Conservation (phyloP, 1,139 yeast genomes). For the Taiozyma onychis region DNA sequence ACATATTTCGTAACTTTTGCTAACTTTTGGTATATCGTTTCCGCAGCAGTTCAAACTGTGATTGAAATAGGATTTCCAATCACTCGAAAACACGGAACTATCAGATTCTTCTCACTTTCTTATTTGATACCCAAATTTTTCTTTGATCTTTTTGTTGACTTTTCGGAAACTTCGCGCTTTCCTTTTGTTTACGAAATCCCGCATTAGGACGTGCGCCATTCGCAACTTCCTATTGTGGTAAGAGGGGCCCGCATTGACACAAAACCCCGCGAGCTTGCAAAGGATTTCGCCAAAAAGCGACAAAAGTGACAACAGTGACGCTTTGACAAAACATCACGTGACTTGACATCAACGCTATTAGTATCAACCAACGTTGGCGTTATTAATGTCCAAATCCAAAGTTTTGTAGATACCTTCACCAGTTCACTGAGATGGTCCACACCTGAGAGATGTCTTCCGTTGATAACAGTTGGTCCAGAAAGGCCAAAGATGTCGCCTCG, state of each 20-base stretch:
- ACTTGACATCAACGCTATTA: conserved; percentile 1
- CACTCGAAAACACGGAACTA: neutral
- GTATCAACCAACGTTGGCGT: neutral
- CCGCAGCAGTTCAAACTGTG: neutral
- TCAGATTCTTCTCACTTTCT: neutral
- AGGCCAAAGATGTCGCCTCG: conserved; percentile 73
- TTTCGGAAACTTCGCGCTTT: neutral
- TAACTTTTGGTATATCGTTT: neutral
- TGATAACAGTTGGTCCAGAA: conserved; percentile 35
- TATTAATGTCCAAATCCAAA: neutral
- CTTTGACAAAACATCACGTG: conserved; percentile 1
- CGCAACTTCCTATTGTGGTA: neutral
- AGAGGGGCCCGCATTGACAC: neutral
- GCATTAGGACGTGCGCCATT: neutral
- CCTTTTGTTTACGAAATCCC: neutral
- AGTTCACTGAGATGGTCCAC: conserved; percentile 52
- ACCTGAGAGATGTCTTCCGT: conserved; percentile 42
- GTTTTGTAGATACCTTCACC: neutral
- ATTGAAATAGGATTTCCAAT: too few species aligned
- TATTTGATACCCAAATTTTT: neutral
- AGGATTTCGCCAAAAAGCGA: neutral
- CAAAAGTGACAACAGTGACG: too few species aligned
- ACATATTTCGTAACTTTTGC: conserved; percentile 25
- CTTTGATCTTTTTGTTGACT: neutral
- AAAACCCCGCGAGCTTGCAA: neutral